Conservation (phyloP, 345 rosid species). For the Brassica juncea region DNA sequence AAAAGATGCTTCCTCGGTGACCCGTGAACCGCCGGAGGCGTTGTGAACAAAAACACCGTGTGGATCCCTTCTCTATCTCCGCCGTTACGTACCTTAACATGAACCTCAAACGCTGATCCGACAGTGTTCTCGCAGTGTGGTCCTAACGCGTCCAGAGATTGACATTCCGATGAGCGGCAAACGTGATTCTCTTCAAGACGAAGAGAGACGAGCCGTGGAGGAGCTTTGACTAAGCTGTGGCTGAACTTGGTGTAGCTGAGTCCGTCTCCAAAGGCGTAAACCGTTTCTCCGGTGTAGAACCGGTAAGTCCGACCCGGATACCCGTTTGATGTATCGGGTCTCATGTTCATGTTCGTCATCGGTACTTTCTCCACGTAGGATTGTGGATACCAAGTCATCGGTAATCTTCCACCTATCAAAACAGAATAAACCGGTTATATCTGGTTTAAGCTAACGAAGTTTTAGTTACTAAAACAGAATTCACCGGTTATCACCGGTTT, state of each 20-base stretch:
- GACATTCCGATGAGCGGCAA: slow-evolving; percentile 62
- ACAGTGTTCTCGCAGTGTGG: slow-evolving; percentile 48
- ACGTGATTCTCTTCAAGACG: slow-evolving; percentile 52
- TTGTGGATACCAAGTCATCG: slow-evolving; percentile 96
- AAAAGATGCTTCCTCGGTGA: slow-evolving; percentile 74
- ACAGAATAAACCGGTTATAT: not conserved
- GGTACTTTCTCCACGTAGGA: slow-evolving; percentile 68
- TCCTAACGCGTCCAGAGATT: slow-evolving; percentile 56
- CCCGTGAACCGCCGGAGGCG: slow-evolving; percentile 72
- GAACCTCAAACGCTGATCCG: slow-evolving; percentile 47
- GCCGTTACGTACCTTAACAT: slow-evolving; percentile 53
- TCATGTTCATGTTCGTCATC: slow-evolving; percentile 97
- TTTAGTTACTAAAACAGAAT: not conserved
- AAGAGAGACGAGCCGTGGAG: slow-evolving; percentile 46
- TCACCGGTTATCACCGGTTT: slow-evolving; percentile 21
- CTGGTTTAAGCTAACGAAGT: not conserved
- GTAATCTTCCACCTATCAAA: slow-evolving; percentile 76
- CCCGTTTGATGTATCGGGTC: slow-evolving; percentile 67
- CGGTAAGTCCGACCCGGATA: slow-evolving; percentile 90
- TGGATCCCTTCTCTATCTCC: slow-evolving; percentile 66
- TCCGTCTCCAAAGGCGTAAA: slow-evolving; percentile 86
- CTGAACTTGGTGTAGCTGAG: slow-evolving; percentile 57
- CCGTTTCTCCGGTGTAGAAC: slow-evolving; percentile 86
- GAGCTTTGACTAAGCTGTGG: slow-evolving; percentile 62
- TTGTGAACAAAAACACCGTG: slow-evolving; percentile 46